Evolutionary conservation across 2,329 filamentous ascomycete genomes (phyloP), one percentile per base, ranked within the genome.

Genomic region (Sporothrix brasiliensis): DNA sequence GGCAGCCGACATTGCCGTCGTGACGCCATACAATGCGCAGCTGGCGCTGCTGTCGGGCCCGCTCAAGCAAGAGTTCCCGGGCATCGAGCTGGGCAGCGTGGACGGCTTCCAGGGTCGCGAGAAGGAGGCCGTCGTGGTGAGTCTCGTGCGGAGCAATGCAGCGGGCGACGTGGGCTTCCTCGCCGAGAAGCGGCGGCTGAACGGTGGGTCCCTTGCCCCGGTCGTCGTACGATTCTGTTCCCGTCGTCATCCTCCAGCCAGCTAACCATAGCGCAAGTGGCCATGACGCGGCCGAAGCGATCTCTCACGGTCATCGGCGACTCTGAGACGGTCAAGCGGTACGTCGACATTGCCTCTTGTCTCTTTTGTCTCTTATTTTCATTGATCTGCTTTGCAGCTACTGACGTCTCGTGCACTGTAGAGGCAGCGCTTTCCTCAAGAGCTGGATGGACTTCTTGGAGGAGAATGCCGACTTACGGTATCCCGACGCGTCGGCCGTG

Each of bases 1-100:
- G 19, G 83, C 92, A 3, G 89, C 92, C 76, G 93, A 97, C 77
- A 94, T 99, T 76, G 95, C 94, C 0, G 90, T 98, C 14, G 89
- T 99, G 68, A 97, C 95, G 63, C 95, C 95, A 52, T 99, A 99
- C 81, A 98, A 97, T 81, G 95, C 92, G 16, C 95, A 95, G 87
- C 86, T 97, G 49, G 90, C 91, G 4, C 81, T 96, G 13, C 83
- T 98, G 67, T 89, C 93, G 14, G 61, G 34, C 50, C 85, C 91
- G 74, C 85, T 99, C 66, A 95, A 94, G 77, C 92, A 95, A 72
- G 83, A 84, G 52, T 97, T 91, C 76, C 91, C 91, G 0, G 93
- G 91, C 14, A 88, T 99, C 67, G 95, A 99, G 79, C 84, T 99
- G n/a, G 95, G 95, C 47, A 97, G 93, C 76, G 92, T 99, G 2